These are phyloP conservation scores for Calycina marina DNA, from an alignment of 2,329 filamentous ascomycete species.

Conservation along the genomic window DNA sequence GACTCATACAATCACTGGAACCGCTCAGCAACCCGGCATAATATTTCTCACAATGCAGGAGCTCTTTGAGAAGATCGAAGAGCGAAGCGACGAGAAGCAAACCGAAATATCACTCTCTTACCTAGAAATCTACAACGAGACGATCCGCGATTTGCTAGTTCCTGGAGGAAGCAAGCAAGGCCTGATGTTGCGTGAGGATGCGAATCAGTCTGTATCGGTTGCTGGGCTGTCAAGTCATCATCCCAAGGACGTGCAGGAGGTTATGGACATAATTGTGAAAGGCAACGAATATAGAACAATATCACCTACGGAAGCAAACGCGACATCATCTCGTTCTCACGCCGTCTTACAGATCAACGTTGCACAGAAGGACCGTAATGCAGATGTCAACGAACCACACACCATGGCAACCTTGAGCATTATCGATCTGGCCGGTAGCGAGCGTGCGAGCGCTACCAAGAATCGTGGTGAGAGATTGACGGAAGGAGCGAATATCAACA, in stretches of 20 bases:
- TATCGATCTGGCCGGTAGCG: conserved; percentile 91
- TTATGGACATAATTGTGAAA: conserved; percentile 98
- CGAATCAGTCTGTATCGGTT: conserved; percentile 83
- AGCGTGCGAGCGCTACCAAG: conserved; percentile 90
- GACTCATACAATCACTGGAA: conserved; percentile 94
- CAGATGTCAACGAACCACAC: conserved; percentile 81
- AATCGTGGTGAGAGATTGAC: conserved; percentile 83
- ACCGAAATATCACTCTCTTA: conserved; percentile 90
- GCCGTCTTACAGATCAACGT: conserved; percentile 96
- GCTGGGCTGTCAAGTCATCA: conserved; percentile 82
- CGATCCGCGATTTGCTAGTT: conserved; percentile 87
- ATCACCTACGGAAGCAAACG: conserved; percentile 92
- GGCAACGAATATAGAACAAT: conserved; percentile 93
- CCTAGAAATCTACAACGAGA: conserved; percentile 98
- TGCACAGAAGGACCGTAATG: conserved; percentile 85
- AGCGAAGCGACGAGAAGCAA: conserved; percentile 69
- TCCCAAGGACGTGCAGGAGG: conserved; percentile 81
- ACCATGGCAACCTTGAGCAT: conserved; percentile 98
- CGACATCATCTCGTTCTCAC: conserved; percentile 92
- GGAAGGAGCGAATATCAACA: conserved; percentile 98
- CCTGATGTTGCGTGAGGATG: conserved; percentile 86
- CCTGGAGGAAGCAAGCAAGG: conserved; percentile 64
- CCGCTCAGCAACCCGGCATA: conserved; percentile 82
- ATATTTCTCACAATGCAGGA: conserved; percentile 99
- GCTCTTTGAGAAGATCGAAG: conserved; percentile 89